phyloP scores from a whole-genome alignment of 2,329 filamentous ascomycete species.

The Calonectria crousiana region DNA sequence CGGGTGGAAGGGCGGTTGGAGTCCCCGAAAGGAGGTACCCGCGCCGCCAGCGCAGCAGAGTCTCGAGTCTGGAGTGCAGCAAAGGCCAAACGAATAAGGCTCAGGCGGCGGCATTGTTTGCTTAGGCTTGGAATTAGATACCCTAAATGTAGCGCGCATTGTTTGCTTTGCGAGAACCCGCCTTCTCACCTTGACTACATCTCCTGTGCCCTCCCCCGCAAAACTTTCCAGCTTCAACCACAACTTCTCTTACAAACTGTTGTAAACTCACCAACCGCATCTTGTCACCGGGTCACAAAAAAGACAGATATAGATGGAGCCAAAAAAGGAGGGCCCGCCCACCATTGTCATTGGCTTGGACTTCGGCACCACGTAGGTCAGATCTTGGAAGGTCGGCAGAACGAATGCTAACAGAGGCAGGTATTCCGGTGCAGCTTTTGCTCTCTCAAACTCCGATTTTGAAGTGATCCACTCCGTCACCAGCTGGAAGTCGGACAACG shows the following conservation, averaged over 20 bases:
- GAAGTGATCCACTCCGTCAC: conserved; percentile 48
- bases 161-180: not conserved
- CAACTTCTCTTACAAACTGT: not conserved
- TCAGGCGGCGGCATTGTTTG: not conserved
- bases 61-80: conserved; percentile 19
- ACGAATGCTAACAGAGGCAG: conserved; percentile 36
- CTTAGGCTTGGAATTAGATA: not conserved
- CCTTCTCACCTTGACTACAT: not conserved
- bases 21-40: conserved; percentile 29
- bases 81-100: not conserved
- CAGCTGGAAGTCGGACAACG: conserved; percentile 42
- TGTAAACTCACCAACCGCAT: not conserved
- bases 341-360: conserved; percentile 55
- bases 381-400: not conserved
- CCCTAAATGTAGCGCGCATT: not conserved
- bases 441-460: conserved; percentile 37
- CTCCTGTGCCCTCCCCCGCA: not conserved
- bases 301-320: not conserved
- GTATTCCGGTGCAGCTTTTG: conserved; percentile 57
- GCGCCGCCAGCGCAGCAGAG: conserved; percentile 10
- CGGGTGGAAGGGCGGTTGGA: conserved; percentile 49
- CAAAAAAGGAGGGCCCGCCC: not conserved
- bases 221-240: not conserved
- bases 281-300: not conserved
- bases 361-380: conserved; percentile 58